Evolutionary conservation across 2,329 filamentous ascomycete species (phyloP), one percentile per base, ranked within the genome.

Genomic region (Catunica adiposa): DNA sequence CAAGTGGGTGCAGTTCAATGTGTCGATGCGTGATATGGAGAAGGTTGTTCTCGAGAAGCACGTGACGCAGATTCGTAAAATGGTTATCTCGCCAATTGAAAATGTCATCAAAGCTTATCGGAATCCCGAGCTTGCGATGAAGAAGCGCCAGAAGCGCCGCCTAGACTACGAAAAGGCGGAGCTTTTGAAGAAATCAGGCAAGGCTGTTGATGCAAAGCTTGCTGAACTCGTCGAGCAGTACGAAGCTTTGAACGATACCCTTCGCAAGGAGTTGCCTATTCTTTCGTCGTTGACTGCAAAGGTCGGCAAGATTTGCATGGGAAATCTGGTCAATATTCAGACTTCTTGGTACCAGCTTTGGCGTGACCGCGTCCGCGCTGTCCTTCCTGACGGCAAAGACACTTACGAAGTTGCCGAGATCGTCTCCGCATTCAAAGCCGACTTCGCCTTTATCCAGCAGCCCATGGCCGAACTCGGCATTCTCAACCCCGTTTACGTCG

Each of bases 1-100:
- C 72, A 94, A 94, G 66, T 97, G 90, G 87, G 85, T 89, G 52
- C 86, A 84, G 59, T 92, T 95, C 68, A 90, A 89, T 61, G 81
- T 89, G 64, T 85, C 84, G 34, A 86, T 94, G 69, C 80, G 86
- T 61, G 89, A 96, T 63, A 80, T 97, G 61, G 83, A 89, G 63
- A 84, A 83, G 59, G 79, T 89, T 60, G 85, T 86, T 3, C 73
- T 97, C 22, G 84, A 89, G 59, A 85, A 90, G 62, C 89, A 96
- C 73, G 83, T 89, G 71, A 77, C 77, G 5, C 77, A 84, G 63
- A 83, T 97, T 48, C 79, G 85, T 54, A 86, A 84, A 65, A 82
- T 83, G 62, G 87, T 95, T 51, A 87, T 95, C 60, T 83, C 89
- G 61, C 90, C 88, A 1, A 87, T 94, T 67, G 78, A 86, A 61